Evolutionary conservation across 345 rosid genomes (phyloP).

Genomic region (Turnera subulata): DNA sequence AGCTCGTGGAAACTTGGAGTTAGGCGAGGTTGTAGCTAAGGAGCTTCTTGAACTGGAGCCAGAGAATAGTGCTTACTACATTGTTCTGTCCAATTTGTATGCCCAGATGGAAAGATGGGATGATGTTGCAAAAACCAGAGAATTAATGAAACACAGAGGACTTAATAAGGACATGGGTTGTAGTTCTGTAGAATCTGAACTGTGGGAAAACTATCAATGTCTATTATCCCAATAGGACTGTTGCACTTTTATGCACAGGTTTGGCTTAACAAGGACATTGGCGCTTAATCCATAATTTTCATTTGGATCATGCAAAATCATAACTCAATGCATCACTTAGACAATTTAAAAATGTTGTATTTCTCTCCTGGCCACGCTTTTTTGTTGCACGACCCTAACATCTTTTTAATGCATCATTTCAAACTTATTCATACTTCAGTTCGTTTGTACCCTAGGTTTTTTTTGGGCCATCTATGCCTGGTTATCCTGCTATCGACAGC

Average conservation of each 20-base stretch:
- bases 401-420: no score
- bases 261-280: no score
- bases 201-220: slow-evolving; percentile 13
- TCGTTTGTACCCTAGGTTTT: no score
- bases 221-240: neutral
- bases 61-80: slow-evolving; percentile 37
- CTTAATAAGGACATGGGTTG: slow-evolving; percentile 37
- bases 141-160: slow-evolving; percentile 37
- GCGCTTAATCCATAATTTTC: no score
- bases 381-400: no score
- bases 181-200: slow-evolving; percentile 30
- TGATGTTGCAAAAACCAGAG: slow-evolving; percentile 36
- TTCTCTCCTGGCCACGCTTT: no score
- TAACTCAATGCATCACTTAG: no score
- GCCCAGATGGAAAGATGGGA: slow-evolving; percentile 51
- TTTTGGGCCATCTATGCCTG: no score
- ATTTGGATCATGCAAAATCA: no score
- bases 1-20: slow-evolving; percentile 35
- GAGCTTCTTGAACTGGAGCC: slow-evolving; percentile 55
- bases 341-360: no score
- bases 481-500: no score
- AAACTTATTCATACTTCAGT: no score
- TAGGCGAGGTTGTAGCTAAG: slow-evolving; percentile 40
- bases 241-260: neutral
- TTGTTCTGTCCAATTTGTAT: slow-evolving; percentile 39